These are phyloP conservation scores for Pyrus betulifolia DNA, from an alignment of 306 rosid species.

Conservation along the genomic window DNA sequence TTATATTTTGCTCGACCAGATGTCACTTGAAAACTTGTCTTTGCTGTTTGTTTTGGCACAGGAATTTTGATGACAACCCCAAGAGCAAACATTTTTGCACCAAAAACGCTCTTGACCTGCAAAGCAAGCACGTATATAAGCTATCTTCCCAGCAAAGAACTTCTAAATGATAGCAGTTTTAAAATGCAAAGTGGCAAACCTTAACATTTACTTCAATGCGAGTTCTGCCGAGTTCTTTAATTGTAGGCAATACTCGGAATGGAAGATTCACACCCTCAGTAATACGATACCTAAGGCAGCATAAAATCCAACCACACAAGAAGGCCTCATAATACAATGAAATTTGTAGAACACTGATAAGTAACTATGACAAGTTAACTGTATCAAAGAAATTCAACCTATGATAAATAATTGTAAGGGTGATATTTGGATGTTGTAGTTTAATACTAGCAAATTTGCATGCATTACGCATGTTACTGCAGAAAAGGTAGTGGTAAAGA, in stretches of 20 bases:
- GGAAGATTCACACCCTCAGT: slow-evolving; percentile 98
- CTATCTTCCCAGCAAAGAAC: not conserved
- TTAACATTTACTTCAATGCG: slow-evolving; percentile 93
- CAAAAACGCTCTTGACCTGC: slow-evolving; percentile 88
- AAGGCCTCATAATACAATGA: not conserved
- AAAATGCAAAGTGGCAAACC: slow-evolving; percentile 34
- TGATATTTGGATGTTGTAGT: not conserved
- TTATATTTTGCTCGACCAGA: slow-evolving; percentile 91
- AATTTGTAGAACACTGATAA: not conserved
- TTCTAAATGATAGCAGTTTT: slow-evolving; percentile 9
- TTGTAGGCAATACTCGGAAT: slow-evolving; percentile 86
- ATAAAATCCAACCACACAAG: slow-evolving; percentile 1
- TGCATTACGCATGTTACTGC: not conserved
- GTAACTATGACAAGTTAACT: not conserved
- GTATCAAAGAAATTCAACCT: not conserved
- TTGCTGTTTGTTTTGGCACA: slow-evolving; percentile 89
- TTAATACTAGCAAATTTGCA: not conserved
- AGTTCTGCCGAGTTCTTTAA: slow-evolving; percentile 89
- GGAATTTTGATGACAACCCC: slow-evolving; percentile 90
- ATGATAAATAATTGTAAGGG: not conserved
- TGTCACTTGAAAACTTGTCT: slow-evolving; percentile 80
- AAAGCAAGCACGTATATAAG: slow-evolving; percentile 6
- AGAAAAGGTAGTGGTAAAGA: not conserved
- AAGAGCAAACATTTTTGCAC: slow-evolving; percentile 93
- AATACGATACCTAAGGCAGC: slow-evolving; percentile 66